Evolutionary conservation across 495 filamentous ascomycete genomes (phyloP).

Genomic region (Bacidia gigantensis): DNA sequence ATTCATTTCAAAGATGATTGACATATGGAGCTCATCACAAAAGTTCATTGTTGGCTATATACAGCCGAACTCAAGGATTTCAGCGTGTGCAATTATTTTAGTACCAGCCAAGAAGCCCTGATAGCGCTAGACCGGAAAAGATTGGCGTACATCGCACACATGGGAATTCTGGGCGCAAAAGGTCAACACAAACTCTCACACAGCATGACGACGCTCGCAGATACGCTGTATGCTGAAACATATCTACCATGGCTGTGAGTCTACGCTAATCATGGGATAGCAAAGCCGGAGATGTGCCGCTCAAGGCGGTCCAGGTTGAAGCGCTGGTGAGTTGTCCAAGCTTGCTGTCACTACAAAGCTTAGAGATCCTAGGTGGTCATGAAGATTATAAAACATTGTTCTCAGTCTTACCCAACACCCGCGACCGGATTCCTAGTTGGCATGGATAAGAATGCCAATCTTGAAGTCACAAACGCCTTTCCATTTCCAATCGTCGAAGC

Average conservation of each 20-base stretch:
- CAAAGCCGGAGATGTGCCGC: slow-evolving; percentile 41
- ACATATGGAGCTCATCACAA: too few relatives aligned
- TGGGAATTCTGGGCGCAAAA: neutral
- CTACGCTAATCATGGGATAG: slow-evolving; percentile 16
- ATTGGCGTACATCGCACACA: neutral
- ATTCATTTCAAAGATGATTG: too few relatives aligned
- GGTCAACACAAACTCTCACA: neutral
- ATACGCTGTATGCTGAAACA: slow-evolving; percentile 9
- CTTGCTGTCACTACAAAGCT: slow-evolving; percentile 17
- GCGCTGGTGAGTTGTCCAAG: slow-evolving; percentile 44
- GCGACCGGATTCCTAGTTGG: slow-evolving; percentile 85
- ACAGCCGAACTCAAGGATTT: neutral
- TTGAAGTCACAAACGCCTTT: slow-evolving; percentile 91
- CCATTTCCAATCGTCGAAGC: slow-evolving; percentile 81
- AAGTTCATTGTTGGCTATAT: too few relatives aligned
- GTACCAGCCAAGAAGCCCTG: neutral
- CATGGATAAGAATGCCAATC: slow-evolving; percentile 71
- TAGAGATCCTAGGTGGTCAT: slow-evolving; percentile 59
- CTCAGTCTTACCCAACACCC: slow-evolving; percentile 71
- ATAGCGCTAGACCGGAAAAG: neutral
- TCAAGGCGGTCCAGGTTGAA: slow-evolving; percentile 73
- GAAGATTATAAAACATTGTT: slow-evolving; percentile 92
- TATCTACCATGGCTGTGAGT: neutral
- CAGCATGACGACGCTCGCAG: slow-evolving; percentile 9
- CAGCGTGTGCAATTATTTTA: neutral